Evolutionary conservation across 2,329 filamentous ascomycete genomes (phyloP).

Genomic region (Thermothelomyces thermophilus): DNA sequence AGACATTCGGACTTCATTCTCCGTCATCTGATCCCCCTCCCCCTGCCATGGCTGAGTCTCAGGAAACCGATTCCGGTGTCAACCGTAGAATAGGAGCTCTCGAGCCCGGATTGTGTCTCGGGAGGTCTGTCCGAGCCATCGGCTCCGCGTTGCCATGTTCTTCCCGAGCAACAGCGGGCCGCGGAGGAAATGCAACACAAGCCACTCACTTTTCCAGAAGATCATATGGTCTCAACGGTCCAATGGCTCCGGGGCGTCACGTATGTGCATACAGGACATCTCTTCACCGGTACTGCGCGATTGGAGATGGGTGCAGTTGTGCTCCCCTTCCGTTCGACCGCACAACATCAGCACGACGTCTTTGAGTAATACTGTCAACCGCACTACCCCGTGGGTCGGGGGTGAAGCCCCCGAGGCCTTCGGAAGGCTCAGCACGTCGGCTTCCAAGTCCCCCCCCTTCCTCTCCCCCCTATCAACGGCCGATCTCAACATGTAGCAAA

Average conservation of each 20-base stretch:
- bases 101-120: no score
- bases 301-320: not conserved
- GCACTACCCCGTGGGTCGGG: not conserved
- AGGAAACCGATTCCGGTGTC: no score
- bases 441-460: not conserved
- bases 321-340: not conserved
- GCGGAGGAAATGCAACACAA: not conserved
- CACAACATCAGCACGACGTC: not conserved
- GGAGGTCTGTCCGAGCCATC: slow-evolving; percentile 4
- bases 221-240: no score
- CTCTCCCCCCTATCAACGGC: slow-evolving; percentile 2
- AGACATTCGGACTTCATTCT: no score
- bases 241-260: not conserved
- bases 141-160: not conserved
- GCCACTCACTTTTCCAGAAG: not conserved
- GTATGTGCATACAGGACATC: no score
- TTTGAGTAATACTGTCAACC: not conserved
- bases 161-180: not conserved
- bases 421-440: not conserved
- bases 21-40: no score
- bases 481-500: slow-evolving; percentile 8
- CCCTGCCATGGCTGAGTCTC: no score
- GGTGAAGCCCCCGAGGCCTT: not conserved
- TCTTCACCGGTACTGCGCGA: not conserved
- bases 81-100: no score